phyloP scores from a whole-genome alignment of 2,329 filamentous ascomycete genomes.

The Dothistroma pini region DNA sequence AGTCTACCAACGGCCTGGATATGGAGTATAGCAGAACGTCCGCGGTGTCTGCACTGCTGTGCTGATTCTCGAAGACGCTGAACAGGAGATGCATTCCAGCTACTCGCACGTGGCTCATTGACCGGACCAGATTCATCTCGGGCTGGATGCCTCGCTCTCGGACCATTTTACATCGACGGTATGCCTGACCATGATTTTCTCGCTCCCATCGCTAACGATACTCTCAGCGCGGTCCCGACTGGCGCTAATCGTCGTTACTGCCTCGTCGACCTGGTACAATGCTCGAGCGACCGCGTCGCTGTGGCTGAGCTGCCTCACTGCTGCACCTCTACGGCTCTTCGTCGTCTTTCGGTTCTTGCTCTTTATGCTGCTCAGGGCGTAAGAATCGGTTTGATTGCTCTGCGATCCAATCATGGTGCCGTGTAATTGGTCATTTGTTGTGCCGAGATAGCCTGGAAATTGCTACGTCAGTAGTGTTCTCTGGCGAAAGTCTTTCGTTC shows the following conservation, averaged over 20 bases:
- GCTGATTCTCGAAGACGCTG: not conserved
- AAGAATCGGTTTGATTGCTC: slow-evolving; percentile 6
- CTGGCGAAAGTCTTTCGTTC: not conserved
- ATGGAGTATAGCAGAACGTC: too few relatives aligned
- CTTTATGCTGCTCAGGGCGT: slow-evolving; percentile 9
- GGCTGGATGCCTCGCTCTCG: slow-evolving; percentile 1
- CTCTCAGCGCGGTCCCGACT: slow-evolving; percentile 5
- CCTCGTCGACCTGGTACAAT: slow-evolving; percentile 7
- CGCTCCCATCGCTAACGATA: slow-evolving; percentile 12
- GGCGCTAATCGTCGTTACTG: slow-evolving; percentile 10
- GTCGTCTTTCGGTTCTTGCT: slow-evolving; percentile 3
- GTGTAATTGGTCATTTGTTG: slow-evolving; percentile 11
- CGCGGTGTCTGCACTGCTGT: too few relatives aligned
- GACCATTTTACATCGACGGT: slow-evolving; percentile 18
- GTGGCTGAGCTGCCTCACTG: slow-evolving; percentile 5
- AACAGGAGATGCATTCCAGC: too few relatives aligned
- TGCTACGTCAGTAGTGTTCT: not conserved
- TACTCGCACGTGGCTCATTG: too few relatives aligned
- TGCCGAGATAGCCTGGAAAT: slow-evolving; percentile 8
- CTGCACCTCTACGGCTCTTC: not conserved
- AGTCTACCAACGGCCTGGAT: too few relatives aligned
- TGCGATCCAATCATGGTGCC: slow-evolving; percentile 2
- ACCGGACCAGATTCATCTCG: not conserved
- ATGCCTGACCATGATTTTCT: slow-evolving; percentile 19
- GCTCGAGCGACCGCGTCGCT: slow-evolving; percentile 3